phyloP scores from a whole-genome alignment of 176 grass and related monocot species.

The Oryza rufipogon region DNA sequence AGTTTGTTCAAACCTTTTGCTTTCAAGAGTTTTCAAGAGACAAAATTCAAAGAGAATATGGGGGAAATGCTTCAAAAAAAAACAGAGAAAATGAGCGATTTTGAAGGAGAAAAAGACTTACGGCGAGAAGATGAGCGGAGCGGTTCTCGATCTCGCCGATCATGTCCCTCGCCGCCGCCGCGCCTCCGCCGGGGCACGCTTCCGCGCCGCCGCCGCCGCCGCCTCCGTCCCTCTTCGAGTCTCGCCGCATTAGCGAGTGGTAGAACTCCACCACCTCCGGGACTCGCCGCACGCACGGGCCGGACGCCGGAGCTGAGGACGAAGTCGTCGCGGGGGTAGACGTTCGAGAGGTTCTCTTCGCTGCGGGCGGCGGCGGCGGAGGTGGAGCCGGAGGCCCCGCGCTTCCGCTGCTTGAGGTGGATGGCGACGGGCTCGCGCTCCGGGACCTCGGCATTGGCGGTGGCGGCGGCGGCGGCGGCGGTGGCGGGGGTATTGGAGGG shows the following conservation, averaged over 20 bases:
- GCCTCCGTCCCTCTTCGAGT: conserved; percentile 64
- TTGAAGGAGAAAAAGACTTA: conserved; percentile 42
- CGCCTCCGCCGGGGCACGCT: conserved; percentile 1
- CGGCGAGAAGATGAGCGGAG: conserved; percentile 88
- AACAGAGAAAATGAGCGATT: background rate
- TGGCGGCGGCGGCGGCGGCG: conserved; percentile 42
- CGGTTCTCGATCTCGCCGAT: conserved; percentile 99
- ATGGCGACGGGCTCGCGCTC: conserved; percentile 44
- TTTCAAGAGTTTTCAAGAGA: background rate
- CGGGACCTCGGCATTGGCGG: conserved; percentile 39
- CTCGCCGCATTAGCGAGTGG: conserved; percentile 91
- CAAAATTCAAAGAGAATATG: background rate
- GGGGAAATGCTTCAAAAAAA: background rate
- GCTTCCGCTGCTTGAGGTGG: conserved; percentile 35
- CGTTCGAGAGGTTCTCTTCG: conserved; percentile 7
- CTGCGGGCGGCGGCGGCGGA: conserved; percentile 51
- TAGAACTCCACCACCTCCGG: conserved; percentile 99
- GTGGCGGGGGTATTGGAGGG: conserved; percentile 70
- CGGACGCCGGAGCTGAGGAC: background rate
- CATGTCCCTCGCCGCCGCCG: conserved; percentile 78
- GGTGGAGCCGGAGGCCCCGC: conserved; percentile 54
- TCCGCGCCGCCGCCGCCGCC: conserved; percentile 34
- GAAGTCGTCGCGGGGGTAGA: conserved; percentile 15
- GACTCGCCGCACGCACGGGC: conserved; percentile 64
- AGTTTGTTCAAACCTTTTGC: background rate